Conservation (phyloP, 495 filamentous ascomycete species). For the Haplographium delicatum region DNA sequence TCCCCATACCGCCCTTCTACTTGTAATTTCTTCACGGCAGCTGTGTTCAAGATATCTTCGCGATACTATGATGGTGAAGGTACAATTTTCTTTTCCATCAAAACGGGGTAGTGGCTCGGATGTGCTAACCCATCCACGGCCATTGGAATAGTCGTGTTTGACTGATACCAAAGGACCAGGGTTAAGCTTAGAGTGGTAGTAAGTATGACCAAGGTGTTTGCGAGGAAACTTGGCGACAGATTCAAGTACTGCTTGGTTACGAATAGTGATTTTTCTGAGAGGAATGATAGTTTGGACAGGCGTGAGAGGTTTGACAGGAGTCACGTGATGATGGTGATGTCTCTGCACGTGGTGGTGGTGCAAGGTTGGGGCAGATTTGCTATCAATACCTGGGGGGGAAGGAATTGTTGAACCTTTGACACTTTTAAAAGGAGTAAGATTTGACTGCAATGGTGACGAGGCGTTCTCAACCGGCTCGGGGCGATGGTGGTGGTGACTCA, state of each 20-base stretch:
- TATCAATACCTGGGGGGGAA: conserved; percentile 17
- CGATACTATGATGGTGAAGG: conserved; percentile 80
- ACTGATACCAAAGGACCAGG: conserved; percentile 34
- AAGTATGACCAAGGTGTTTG: conserved; percentile 65
- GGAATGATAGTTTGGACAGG: conserved; percentile 42
- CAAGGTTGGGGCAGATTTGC: conserved; percentile 11
- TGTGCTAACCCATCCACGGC: conserved; percentile 59
- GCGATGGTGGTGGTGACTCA: conserved; percentile 26
- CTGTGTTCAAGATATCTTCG: conserved; percentile 63
- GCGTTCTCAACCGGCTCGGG: conserved; percentile 12
- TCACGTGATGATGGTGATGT: conserved; percentile 61
- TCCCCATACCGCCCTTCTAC: conserved; percentile 77
- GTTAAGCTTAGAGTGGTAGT: conserved; percentile 50
- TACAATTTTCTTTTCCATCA: conserved; percentile 82
- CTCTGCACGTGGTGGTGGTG: conserved; percentile 33
- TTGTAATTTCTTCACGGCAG: conserved; percentile 75
- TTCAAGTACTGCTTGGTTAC: conserved; percentile 61
- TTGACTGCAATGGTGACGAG: conserved; percentile 20
- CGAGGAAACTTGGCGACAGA: conserved; percentile 65
- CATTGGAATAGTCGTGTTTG: conserved; percentile 29
- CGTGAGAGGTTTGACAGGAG: conserved; percentile 26
- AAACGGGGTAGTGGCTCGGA: conserved; percentile 75
- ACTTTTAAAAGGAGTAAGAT: conserved; percentile 24
- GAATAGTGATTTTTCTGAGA: conserved; percentile 57
- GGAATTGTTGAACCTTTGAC: conserved; percentile 11